Percentiles rank a stretch among this genome's conserved stretches.
Evolutionary conservation across 345 rosid genomes (phyloP).

Genomic region (Hibiscus syriacus): DNA sequence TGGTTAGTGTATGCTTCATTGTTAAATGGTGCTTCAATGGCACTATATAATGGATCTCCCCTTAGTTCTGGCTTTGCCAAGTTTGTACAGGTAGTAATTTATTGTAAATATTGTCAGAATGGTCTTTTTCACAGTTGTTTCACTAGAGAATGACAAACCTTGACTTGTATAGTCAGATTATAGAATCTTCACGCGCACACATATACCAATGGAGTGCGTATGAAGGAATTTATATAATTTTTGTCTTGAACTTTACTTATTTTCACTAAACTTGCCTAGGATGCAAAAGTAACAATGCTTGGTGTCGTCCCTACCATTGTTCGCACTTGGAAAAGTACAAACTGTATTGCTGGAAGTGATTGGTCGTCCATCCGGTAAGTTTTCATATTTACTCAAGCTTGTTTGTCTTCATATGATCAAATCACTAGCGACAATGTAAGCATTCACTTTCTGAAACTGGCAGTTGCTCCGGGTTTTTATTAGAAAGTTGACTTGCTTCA

Average conservation of each 20-base stretch:
- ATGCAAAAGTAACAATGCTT: conserved; percentile 86
- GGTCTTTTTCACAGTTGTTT: too few relatives aligned
- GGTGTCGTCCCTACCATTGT: conserved; percentile 97
- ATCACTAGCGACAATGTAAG: too few relatives aligned
- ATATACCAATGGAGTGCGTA: background rate
- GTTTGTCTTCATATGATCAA: conserved; percentile 5
- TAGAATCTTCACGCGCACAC: background rate
- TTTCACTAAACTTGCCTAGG: conserved; percentile 39
- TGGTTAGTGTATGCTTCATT: conserved; percentile 94
- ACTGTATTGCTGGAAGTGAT: conserved; percentile 62
- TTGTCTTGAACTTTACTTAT: background rate
- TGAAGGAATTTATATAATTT: background rate
- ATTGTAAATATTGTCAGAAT: background rate
- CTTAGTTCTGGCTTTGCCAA: conserved; percentile 78
- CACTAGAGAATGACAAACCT: background rate
- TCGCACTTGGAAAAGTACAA: conserved; percentile 73
- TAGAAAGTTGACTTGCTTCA: background rate
- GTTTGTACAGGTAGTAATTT: conserved; percentile 70
- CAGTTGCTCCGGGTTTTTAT: too few relatives aligned
- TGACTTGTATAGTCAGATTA: background rate
- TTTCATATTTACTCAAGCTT: background rate
- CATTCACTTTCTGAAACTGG: too few relatives aligned
- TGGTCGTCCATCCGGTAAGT: conserved; percentile 96
- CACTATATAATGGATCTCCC: conserved; percentile 88
- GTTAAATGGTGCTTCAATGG: conserved; percentile 83